A percentile compares a stretch with the other conserved stretches of the same genome.
These are phyloP conservation scores for Saturnispora dispora DNA, from an alignment of 805 yeast genomes.

Conservation along the genomic window DNA sequence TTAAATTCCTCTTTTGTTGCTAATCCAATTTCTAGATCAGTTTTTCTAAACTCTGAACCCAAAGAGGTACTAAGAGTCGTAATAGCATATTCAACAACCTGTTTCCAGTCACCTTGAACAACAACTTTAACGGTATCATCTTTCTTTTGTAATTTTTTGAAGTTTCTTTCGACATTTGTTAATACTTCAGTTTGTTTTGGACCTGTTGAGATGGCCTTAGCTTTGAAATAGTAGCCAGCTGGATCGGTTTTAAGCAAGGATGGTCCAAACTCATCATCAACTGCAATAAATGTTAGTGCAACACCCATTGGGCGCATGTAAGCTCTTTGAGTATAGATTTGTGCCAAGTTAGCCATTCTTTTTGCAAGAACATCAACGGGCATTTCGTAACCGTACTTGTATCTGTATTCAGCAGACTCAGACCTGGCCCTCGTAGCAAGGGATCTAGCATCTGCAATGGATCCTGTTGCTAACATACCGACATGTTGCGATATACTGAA, in stretches of 20 bases:
- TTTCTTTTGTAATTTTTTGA: slow-evolving; percentile 46
- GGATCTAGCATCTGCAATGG: slow-evolving; percentile 91
- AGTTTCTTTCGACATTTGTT: slow-evolving; percentile 81
- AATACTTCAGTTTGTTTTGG: slow-evolving; percentile 96
- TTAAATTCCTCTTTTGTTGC: slow-evolving; percentile 67
- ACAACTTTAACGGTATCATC: slow-evolving; percentile 27
- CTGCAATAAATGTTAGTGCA: slow-evolving; percentile 76
- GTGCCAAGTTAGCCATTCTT: slow-evolving; percentile 92
- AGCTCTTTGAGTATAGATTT: slow-evolving; percentile 94
- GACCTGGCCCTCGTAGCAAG: slow-evolving; percentile 83
- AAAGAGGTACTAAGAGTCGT: slow-evolving; percentile 76
- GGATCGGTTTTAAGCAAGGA: slow-evolving; percentile 90
- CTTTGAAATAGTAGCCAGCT: slow-evolving; percentile 90
- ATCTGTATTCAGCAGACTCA: slow-evolving; percentile 94
- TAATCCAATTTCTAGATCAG: slow-evolving; percentile 88
- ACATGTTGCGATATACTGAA: slow-evolving; percentile 73
- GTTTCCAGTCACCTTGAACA: slow-evolving; percentile 77
- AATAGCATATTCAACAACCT: slow-evolving; percentile 83
- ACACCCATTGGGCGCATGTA: slow-evolving; percentile 98
- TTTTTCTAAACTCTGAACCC: slow-evolving; percentile 88
- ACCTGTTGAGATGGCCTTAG: slow-evolving; percentile 89
- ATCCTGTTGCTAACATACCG: slow-evolving; percentile 91
- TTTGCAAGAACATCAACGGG: slow-evolving; percentile 89
- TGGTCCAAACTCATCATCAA: slow-evolving; percentile 88
- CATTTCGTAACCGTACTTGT: slow-evolving; percentile 93